Percentiles rank a stretch among this genome's conserved stretches.
Evolutionary conservation across 83 land plant species (phyloP).

Genomic region (Thuja plicata): DNA sequence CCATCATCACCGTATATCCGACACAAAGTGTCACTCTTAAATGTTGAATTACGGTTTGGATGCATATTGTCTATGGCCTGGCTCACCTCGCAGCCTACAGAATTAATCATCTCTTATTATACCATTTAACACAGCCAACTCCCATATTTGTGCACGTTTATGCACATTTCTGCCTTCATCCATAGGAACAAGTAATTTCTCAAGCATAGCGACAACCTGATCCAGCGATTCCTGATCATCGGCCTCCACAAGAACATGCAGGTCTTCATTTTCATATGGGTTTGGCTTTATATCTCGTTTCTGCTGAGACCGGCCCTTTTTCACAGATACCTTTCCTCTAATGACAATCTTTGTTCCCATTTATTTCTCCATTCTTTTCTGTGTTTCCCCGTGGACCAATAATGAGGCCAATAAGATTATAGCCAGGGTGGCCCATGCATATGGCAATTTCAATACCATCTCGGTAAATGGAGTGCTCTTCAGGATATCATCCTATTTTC

Average conservation of each 20-base stretch:
- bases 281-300: constrained; percentile 64
- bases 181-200: constrained; percentile 71
- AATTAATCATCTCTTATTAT: constrained; percentile 73
- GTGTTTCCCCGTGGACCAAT: constrained; percentile 84
- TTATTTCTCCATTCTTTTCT: constrained; percentile 82
- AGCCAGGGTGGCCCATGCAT: constrained; percentile 39
- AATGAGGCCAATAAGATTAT: constrained; percentile 79
- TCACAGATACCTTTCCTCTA: constrained; percentile 74
- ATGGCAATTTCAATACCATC: no score
- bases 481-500: no score
- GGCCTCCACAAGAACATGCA: constrained; percentile 82
- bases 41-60: constrained; percentile 52
- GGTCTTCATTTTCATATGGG: constrained; percentile 69
- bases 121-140: constrained; percentile 72
- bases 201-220: constrained; percentile 72
- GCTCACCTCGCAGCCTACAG: constrained; percentile 75
- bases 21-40: constrained; percentile 69
- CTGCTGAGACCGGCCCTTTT: constrained; percentile 65
- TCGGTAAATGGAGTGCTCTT: no score
- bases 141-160: constrained; percentile 70
- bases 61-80: constrained; percentile 71
- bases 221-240: constrained; percentile 75
- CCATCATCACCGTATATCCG: constrained; percentile 85
- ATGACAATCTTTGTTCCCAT: constrained; percentile 80
- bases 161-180: constrained; percentile 76